Conservation (phyloP, 1,284 basidiomycete species). For the Apiotrichum brassicae region DNA sequence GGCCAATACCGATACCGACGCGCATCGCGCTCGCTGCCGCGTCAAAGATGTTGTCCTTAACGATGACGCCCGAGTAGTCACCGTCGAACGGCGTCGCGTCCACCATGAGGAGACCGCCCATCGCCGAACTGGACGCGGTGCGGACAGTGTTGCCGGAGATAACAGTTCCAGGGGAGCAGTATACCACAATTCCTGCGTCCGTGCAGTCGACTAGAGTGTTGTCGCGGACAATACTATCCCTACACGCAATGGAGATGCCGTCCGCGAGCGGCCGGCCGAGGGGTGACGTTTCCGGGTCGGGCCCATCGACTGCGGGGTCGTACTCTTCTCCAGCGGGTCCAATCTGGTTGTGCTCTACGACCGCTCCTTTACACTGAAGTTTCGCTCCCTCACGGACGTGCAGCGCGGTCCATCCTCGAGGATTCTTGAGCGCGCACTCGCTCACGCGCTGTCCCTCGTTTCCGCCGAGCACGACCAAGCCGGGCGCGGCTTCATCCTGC, state of each 20-base stretch:
- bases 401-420: slow-evolving; percentile 46
- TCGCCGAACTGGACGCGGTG: slow-evolving; percentile 32
- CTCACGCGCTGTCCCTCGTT: slow-evolving; percentile 44
- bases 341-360: slow-evolving; percentile 44
- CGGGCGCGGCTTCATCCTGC: slow-evolving; percentile 23
- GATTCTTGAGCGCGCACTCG: slow-evolving; percentile 36
- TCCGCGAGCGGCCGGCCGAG: slow-evolving; percentile 45
- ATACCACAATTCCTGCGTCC: slow-evolving; percentile 46
- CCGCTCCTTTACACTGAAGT: slow-evolving; percentile 38
- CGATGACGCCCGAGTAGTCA: slow-evolving; percentile 43
- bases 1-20: slow-evolving; percentile 49
- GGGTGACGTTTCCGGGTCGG: slow-evolving; percentile 45
- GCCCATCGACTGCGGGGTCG: slow-evolving; percentile 39
- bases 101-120: slow-evolving; percentile 50
- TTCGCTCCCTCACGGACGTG: slow-evolving; percentile 47
- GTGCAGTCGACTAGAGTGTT: slow-evolving; percentile 47
- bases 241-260: slow-evolving; percentile 45
- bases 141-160: slow-evolving; percentile 45
- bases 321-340: slow-evolving; percentile 48
- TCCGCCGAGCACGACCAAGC: slow-evolving; percentile 43
- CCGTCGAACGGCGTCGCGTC: slow-evolving; percentile 47
- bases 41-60: slow-evolving; percentile 46
- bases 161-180: slow-evolving; percentile 47
- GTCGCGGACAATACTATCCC: slow-evolving; percentile 37
- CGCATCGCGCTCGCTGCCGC: slow-evolving; percentile 43